These are phyloP conservation scores for Maudiozyma pseudohumilis DNA, from an alignment of 805 yeast species.

Conservation along the genomic window DNA sequence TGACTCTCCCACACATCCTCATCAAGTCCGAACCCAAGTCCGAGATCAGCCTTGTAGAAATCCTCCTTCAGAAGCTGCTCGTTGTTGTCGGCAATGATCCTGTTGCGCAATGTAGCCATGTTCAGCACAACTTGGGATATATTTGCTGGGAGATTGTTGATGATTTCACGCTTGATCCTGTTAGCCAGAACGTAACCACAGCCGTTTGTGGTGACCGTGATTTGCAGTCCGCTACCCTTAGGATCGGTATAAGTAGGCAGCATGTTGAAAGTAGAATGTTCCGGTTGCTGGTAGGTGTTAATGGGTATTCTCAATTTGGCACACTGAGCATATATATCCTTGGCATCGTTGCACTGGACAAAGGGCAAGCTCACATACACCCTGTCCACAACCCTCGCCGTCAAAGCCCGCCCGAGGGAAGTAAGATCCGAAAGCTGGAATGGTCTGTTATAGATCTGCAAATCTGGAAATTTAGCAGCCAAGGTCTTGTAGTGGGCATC, in stretches of 20 bases:
- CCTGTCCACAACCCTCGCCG: slow-evolving; percentile 58
- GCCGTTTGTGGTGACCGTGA: slow-evolving; percentile 79
- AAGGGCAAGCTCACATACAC: slow-evolving; percentile 53
- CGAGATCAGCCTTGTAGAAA: slow-evolving; percentile 19
- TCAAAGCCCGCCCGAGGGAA: slow-evolving; percentile 51
- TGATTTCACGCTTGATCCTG: slow-evolving; percentile 66
- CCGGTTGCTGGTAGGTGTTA: slow-evolving; percentile 66
- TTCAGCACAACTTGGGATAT: slow-evolving; percentile 59
- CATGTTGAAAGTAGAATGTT: slow-evolving; percentile 63
- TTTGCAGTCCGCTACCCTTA: slow-evolving; percentile 45
- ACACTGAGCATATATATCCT: slow-evolving; percentile 42
- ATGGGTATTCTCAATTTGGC: slow-evolving; percentile 63
- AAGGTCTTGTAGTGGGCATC: slow-evolving; percentile 16
- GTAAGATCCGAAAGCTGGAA: slow-evolving; percentile 39
- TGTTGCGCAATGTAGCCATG: slow-evolving; percentile 55
- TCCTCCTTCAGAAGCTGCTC: slow-evolving; percentile 21
- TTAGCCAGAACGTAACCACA: slow-evolving; percentile 83
- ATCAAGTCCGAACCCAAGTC: slow-evolving; percentile 37
- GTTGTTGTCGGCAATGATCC: slow-evolving; percentile 44
- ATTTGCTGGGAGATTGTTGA: slow-evolving; percentile 53
- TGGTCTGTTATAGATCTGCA: slow-evolving; percentile 25
- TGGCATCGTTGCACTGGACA: slow-evolving; percentile 26
- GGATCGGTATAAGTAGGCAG: slow-evolving; percentile 65
- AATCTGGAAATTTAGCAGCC: slow-evolving; percentile 11
- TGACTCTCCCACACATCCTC: slow-evolving; percentile 60